Percentiles rank a stretch among this genome's conserved stretches.
Conservation (phyloP, 768 basidiomycete species). For the Leccinellum albellum region DNA sequence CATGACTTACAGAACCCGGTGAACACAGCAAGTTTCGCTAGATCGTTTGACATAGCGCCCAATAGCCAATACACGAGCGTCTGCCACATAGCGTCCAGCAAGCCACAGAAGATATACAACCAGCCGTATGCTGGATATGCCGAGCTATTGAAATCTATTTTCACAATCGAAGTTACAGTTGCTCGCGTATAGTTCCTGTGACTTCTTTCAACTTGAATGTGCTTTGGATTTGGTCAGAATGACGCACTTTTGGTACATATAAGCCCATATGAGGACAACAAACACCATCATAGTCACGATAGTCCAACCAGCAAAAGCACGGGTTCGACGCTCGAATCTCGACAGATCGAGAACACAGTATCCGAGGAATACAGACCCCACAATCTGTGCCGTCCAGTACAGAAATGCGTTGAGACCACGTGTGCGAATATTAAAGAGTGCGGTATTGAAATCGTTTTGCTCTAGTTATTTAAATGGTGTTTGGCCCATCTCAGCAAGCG, state of each 20-base stretch:
- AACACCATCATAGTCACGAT: constrained; percentile 64
- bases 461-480: constrained; percentile 33
- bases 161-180: constrained; percentile 35
- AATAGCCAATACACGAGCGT: constrained; percentile 80
- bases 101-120: constrained; percentile 68
- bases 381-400: constrained; percentile 78
- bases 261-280: constrained; percentile 70
- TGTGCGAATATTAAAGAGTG: constrained; percentile 75
- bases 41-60: constrained; percentile 84
- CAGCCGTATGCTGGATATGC: constrained; percentile 53
- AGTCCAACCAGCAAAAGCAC: constrained; percentile 69
- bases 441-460: constrained; percentile 66
- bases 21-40: constrained; percentile 71
- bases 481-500: constrained; percentile 1
- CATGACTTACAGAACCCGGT: constrained; percentile 69
- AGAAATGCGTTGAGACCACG: constrained; percentile 76
- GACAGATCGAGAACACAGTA: constrained; percentile 56
- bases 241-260: constrained; percentile 66
- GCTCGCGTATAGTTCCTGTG: constrained; percentile 58
- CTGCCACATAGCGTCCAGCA: constrained; percentile 85
- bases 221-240: neutral
- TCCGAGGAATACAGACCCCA: constrained; percentile 72
- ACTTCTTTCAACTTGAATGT: neutral
- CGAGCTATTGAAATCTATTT: constrained; percentile 58
- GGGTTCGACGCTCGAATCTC: constrained; percentile 54